Base-by-base conservation (phyloP, 352 stramenopile species). In the Pythium coloratum region DNA sequence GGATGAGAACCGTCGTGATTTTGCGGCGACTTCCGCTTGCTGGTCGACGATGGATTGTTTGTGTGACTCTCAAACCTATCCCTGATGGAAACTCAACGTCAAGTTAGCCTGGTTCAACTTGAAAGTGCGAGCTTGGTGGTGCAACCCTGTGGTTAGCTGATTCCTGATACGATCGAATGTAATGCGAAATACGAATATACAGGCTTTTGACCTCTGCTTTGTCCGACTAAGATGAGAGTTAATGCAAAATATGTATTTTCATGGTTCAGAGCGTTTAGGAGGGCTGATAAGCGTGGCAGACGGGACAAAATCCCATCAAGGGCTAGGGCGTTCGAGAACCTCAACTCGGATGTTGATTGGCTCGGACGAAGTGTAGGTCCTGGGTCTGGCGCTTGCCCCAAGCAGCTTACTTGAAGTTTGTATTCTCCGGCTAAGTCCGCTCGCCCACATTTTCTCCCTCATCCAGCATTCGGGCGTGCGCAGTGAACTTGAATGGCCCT, bases 331-430 rank as follows among this genome's bases (percentile, higher is more conserved):
- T 64, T 54, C 24, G 12, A 10, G 53, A 53, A 55, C 40, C 60
- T 24, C 12, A 33, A 32, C 55, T 28, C 33, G 34, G 20, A 53
- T 24, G 18, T 28, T 71, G 60, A 73, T 73, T 73, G 66, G 66
- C 60, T 66, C 28, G 20, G 24, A 2, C n/a, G 36, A 65, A 58
- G 60, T 69, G 55, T 66, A 68, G 59, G 54, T 67, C 34, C 64
- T 40, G 55, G 38, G 30, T 36, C 58, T 46, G 32, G 38, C 34
- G 44, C n/a, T 53, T 53, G 55, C 58, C 40, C 67, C 67, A 73
- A 73, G 67, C 67, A 73, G 51, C 67, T 64, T 58, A 66, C 55
- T 73, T 65, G 67, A 59, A 69, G 49, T 73, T 59, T 69, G 67
- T 73, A 69, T 69, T 55, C n/a, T 66, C 51, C 49, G n/a, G 12